A percentile compares a stretch with the other conserved stretches of the same genome.
phyloP scores from a whole-genome alignment of 371 early-diverging fungal genomes.

The Mucor sp. region DNA sequence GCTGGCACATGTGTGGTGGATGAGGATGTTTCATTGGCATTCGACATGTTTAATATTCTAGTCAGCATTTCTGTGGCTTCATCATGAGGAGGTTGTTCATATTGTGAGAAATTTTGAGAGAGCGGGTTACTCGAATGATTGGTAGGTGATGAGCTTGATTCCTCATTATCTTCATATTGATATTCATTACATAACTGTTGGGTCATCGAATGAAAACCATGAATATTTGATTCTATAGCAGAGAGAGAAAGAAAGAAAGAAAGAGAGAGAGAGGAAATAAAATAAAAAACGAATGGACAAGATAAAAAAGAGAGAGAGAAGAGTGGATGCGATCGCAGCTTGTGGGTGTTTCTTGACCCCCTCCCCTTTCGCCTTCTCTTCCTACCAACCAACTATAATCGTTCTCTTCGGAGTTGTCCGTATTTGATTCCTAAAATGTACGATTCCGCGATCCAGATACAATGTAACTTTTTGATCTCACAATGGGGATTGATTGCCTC shows the following conservation, averaged over 20 bases:
- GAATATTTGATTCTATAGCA: neutral
- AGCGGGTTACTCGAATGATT: neutral
- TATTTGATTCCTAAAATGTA: neutral
- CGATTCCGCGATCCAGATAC: neutral
- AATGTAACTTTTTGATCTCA: neutral
- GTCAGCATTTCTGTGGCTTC: conserved; percentile 15
- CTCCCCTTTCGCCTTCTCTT: neutral
- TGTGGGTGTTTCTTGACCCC: neutral
- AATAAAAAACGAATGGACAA: neutral
- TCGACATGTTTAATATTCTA: conserved; percentile 15
- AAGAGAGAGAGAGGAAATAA: neutral
- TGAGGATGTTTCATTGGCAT: neutral
- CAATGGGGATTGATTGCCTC: neutral
- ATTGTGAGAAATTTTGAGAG: neutral
- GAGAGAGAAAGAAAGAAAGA: neutral
- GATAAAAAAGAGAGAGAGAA: neutral
- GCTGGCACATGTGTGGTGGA: neutral
- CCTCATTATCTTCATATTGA: conserved; percentile 10
- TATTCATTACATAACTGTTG: conserved; percentile 20
- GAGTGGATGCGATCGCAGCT: neutral
- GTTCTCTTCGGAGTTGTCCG: conserved; percentile 5
- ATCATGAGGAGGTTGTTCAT: neutral
- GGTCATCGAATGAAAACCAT: conserved; percentile 21
- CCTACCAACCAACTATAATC: neutral
- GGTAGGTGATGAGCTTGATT: conserved; percentile 3